Evolutionary conservation across 768 basidiomycete genomes (phyloP).

Genomic region (Mycena vitilis): DNA sequence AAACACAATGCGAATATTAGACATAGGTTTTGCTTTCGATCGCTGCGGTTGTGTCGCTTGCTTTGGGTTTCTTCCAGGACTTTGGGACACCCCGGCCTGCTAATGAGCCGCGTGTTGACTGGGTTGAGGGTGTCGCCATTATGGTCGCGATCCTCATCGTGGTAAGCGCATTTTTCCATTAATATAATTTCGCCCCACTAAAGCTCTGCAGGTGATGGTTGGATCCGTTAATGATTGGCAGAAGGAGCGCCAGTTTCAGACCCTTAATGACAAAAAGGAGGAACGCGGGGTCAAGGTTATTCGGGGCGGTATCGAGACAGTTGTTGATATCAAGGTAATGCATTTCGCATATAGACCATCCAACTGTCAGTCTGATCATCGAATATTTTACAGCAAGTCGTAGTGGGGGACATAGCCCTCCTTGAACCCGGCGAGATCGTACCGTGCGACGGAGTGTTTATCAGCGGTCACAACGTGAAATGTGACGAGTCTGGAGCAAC

Average conservation of each 20-base stretch:
- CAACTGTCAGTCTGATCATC: slow-evolving; percentile 29
- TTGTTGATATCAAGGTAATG: slow-evolving; percentile 84
- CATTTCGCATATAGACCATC: slow-evolving; percentile 15
- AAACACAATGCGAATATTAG: background rate
- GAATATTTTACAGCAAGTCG: slow-evolving; percentile 70
- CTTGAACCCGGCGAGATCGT: slow-evolving; percentile 96
- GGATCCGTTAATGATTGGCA: slow-evolving; percentile 98
- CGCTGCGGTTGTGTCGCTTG: slow-evolving; percentile 92
- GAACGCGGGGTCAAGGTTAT: slow-evolving; percentile 91
- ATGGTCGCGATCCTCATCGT: slow-evolving; percentile 82
- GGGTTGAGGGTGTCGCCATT: slow-evolving; percentile 95
- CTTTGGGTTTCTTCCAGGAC: slow-evolving; percentile 94
- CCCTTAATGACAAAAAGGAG: slow-evolving; percentile 94
- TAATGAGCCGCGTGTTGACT: slow-evolving; percentile 86
- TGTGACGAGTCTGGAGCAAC: slow-evolving; percentile 98
- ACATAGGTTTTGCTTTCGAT: slow-evolving; percentile 86
- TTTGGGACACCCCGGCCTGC: slow-evolving; percentile 75
- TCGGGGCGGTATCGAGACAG: slow-evolving; percentile 73
- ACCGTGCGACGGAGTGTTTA: slow-evolving; percentile 95
- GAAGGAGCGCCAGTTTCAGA: slow-evolving; percentile 95
- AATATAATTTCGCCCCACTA: slow-evolving; percentile 26
- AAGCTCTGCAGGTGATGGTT: slow-evolving; percentile 72
- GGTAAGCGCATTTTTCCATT: slow-evolving; percentile 51
- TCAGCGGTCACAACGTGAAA: slow-evolving; percentile 91
- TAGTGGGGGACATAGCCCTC: slow-evolving; percentile 93